Percentiles rank a stretch among this genome's conserved stretches.
Evolutionary conservation across 352 stramenopile species (phyloP).

Genomic region (Pythium oligandrum): DNA sequence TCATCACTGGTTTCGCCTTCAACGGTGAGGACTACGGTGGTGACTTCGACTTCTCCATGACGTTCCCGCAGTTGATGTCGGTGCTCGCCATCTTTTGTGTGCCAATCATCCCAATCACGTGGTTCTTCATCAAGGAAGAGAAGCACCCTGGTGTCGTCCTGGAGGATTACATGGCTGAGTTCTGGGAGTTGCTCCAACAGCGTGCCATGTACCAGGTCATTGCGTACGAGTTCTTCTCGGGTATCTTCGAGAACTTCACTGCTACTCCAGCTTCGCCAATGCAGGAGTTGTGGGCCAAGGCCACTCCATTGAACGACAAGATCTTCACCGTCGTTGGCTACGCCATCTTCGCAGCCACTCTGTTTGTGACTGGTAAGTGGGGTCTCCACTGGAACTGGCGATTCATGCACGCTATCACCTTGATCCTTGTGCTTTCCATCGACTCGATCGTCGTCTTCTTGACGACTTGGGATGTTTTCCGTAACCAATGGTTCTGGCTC

Average conservation of each 20-base stretch:
- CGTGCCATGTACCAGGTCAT: slow-evolving; percentile 44
- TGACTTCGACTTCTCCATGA: slow-evolving; percentile 44
- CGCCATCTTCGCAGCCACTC: too few species aligned
- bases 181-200: slow-evolving; percentile 26
- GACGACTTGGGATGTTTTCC: slow-evolving; percentile 8
- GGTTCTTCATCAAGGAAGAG: slow-evolving; percentile 50
- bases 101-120: slow-evolving; percentile 34
- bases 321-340: slow-evolving; percentile 5
- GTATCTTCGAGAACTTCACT: slow-evolving; percentile 36
- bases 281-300: slow-evolving; percentile 27
- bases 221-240: slow-evolving; percentile 25
- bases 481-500: slow-evolving; percentile 15
- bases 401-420: slow-evolving; percentile 3
- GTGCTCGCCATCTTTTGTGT: slow-evolving; percentile 30
- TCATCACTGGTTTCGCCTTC: slow-evolving; percentile 41
- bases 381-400: slow-evolving; percentile 6
- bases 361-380: too few species aligned
- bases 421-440: not conserved
- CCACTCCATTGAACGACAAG: slow-evolving; percentile 1
- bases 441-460: slow-evolving; percentile 5
- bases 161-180: slow-evolving; percentile 26
- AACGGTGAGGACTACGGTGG: slow-evolving; percentile 48
- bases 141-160: slow-evolving; percentile 29
- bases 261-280: slow-evolving; percentile 26
- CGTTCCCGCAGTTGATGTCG: slow-evolving; percentile 39